Conservation (phyloP, 2,329 filamentous ascomycete species). For the Fusarium sp. region DNA sequence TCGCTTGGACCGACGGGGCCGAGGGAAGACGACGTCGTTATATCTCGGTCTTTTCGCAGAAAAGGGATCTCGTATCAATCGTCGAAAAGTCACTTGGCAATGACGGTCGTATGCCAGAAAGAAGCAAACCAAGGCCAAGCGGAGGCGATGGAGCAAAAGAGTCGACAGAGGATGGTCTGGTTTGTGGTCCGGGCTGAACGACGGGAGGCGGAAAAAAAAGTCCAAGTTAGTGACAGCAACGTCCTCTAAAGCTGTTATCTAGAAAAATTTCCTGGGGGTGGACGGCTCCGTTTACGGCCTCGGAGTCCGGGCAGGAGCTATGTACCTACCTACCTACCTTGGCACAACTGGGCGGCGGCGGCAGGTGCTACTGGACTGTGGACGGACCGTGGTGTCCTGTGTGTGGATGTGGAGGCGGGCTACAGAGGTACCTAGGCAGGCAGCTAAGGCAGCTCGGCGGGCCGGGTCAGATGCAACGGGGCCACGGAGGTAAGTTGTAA, state of each 20-base stretch:
- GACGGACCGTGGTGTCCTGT: background rate
- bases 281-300: constrained; percentile 51
- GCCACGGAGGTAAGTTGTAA: background rate
- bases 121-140: constrained; percentile 24
- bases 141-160: constrained; percentile 37
- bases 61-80: background rate
- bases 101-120: constrained; percentile 8
- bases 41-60: constrained; percentile 2
- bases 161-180: constrained; percentile 21
- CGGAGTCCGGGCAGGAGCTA: constrained; percentile 46
- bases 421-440: background rate
- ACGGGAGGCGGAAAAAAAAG: constrained; percentile 29
- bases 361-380: constrained; percentile 1
- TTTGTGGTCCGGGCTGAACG: constrained; percentile 13
- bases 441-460: constrained; percentile 9
- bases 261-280: constrained; percentile 47
- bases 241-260: constrained; percentile 36
- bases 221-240: constrained; percentile 15
- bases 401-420: background rate
- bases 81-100: background rate
- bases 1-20: constrained; percentile 28
- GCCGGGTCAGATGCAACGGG: constrained; percentile 1
- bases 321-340: background rate
- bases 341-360: background rate
- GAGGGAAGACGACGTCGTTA: constrained; percentile 13